These are phyloP conservation scores for Phylloporus sp. DNA, from an alignment of 768 basidiomycete genomes.

Conservation along the genomic window DNA sequence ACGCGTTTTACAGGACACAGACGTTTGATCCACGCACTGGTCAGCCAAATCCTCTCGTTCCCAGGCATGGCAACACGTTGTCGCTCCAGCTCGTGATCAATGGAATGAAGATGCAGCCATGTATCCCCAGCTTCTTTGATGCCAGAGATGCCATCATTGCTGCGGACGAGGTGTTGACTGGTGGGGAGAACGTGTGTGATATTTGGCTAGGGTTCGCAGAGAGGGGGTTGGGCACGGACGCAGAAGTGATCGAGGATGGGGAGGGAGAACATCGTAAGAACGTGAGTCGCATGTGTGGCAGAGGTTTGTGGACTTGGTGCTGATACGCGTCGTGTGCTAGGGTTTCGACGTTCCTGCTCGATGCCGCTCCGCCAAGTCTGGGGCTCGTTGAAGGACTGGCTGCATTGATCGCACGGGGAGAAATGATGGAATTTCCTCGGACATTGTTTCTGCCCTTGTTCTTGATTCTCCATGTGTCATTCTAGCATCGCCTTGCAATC, in stretches of 20 bases:
- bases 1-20: constrained; percentile 62
- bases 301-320: not conserved
- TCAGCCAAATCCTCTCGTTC: constrained; percentile 49
- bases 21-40: constrained; percentile 28
- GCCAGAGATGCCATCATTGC: constrained; percentile 89
- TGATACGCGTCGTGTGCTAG: constrained; percentile 16
- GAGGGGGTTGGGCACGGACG: constrained; percentile 76
- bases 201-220: constrained; percentile 80
- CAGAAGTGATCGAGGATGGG: constrained; percentile 70
- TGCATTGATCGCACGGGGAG: constrained; percentile 6
- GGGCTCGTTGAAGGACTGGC: constrained; percentile 11
- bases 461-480: too few species aligned
- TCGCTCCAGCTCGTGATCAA: constrained; percentile 77
- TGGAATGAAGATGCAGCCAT: constrained; percentile 93
- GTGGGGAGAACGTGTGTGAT: constrained; percentile 84
- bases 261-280: constrained; percentile 80
- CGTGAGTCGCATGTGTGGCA: constrained; percentile 31
- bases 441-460: not conserved
- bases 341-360: constrained; percentile 37
- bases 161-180: constrained; percentile 82
- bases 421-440: not conserved
- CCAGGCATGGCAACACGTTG: constrained; percentile 89
- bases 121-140: constrained; percentile 84
- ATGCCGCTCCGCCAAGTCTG: constrained; percentile 29
- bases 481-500: constrained; percentile 1